These are phyloP conservation scores for Nelumbo lutea DNA, from an alignment of 164 flowering plant genomes.

Conservation along the genomic window DNA sequence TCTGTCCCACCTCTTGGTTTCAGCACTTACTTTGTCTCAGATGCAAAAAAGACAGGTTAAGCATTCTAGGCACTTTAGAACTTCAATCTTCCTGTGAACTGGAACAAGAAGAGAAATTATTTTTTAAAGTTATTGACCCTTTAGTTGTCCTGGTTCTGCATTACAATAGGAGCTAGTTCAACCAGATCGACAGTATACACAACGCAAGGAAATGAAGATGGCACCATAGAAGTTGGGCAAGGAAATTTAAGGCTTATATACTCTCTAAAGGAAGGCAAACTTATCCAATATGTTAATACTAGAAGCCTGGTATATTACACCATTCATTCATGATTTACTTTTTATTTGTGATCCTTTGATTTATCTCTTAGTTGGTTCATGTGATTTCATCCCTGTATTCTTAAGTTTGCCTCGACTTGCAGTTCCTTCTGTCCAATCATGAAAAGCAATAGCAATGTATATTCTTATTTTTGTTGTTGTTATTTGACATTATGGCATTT, in stretches of 20 bases:
- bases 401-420: neutral
- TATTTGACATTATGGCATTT: neutral
- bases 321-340: neutral
- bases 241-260: constrained; percentile 69
- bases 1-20: constrained; percentile 93
- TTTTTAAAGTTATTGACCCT: neutral
- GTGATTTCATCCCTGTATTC: neutral
- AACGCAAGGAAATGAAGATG: constrained; percentile 25
- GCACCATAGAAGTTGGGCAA: constrained; percentile 64
- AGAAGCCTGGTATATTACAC: constrained; percentile 46
- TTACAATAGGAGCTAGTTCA: constrained; percentile 40
- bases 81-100: neutral
- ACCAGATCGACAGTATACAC: constrained; percentile 33
- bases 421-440: neutral
- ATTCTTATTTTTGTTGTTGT: neutral
- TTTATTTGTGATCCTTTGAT: neutral
- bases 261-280: constrained; percentile 56
- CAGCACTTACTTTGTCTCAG: constrained; percentile 63
- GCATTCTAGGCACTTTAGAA: neutral
- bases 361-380: neutral
- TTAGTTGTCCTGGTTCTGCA: neutral
- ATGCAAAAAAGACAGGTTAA: constrained; percentile 45
- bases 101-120: neutral
- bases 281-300: constrained; percentile 50
- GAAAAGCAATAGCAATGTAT: neutral